Evolutionary conservation across 1,284 basidiomycete genomes (phyloP), one percentile per base, ranked within the genome.

Genomic region (Puccinia coronata): DNA sequence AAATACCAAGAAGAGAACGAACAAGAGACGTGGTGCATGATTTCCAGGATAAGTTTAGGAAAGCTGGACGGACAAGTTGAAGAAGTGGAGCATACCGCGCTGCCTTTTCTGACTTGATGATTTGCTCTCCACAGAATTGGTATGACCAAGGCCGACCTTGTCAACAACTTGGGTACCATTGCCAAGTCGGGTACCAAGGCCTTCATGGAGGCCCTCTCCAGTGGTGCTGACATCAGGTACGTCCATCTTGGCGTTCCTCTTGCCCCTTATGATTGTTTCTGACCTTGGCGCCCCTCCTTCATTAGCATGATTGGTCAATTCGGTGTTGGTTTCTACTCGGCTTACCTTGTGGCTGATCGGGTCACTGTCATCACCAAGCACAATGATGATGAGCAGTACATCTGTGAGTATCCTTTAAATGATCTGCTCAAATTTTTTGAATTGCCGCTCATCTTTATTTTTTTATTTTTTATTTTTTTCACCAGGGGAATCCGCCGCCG

Each of bases 381-480:
- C 91, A 99, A 99, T 87, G 97, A 99, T 86, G 96, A 99, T 87
- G 97, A 99, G 89, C 96, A 99, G 89, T 98, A 99, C 90, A 96
- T 98, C 88, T 99, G 97, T 79, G 12, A 67, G 63, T 18, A 16
- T 39, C 53, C 16, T 47, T 67, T 36, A 12, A 28, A n/a, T n/a
- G n/a, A n/a, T n/a, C 51, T 47, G 49, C 0, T 18, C 47, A 4
- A 25, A 1, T 34, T 39, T 25, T 63, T 34, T 23, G 34, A 25
- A 47, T 8, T 41, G 9, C 2, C 9, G 34, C 73, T 51, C 16
- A 41, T 31, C 25, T n/a, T n/a, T n/a, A n/a, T n/a, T n/a, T n/a
- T n/a, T n/a, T n/a, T n/a, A n/a, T n/a, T n/a, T n/a, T 53, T 25
- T 5, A 36, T 79, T 41, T 59, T 34, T 34, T 31, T 43, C 41